phyloP scores from a whole-genome alignment of 164 flowering plant species.

The Chimonanthus praecox region DNA sequence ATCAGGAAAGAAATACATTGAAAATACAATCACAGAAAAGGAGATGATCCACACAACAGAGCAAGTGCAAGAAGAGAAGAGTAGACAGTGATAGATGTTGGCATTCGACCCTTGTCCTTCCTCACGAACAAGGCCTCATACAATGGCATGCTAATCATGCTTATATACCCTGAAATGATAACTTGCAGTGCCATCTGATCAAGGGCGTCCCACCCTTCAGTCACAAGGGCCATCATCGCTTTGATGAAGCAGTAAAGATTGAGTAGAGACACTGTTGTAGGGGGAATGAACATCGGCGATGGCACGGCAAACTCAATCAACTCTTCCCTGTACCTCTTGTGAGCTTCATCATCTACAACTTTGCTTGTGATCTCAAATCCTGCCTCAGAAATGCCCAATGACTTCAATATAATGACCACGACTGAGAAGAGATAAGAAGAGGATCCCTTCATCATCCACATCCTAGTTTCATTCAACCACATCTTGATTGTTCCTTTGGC shows the following conservation, averaged over 20 bases:
- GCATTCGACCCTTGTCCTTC: conserved; percentile 28
- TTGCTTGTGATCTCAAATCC: conserved; percentile 38
- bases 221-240: background rate
- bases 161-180: conserved; percentile 20
- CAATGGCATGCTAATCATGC: conserved; percentile 19
- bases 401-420: conserved; percentile 25
- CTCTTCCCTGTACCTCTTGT: conserved; percentile 42
- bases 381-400: conserved; percentile 34
- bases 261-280: conserved; percentile 32
- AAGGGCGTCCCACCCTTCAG: conserved; percentile 1
- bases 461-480: conserved; percentile 51
- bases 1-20: too few species aligned
- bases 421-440: conserved; percentile 42
- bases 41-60: conserved; percentile 12
- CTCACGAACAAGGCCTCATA: conserved; percentile 26
- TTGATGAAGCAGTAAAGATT: conserved; percentile 19
- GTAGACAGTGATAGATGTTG: conserved; percentile 15
- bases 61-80: conserved; percentile 9
- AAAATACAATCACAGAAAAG: conserved; percentile 8
- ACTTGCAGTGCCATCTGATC: conserved; percentile 19
- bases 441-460: conserved; percentile 41
- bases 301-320: conserved; percentile 41
- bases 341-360: conserved; percentile 30
- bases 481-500: conserved; percentile 27
- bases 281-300: conserved; percentile 31